phyloP scores from a whole-genome alignment of 2,329 filamentous ascomycete genomes.

The Escovopsis sp. region DNA sequence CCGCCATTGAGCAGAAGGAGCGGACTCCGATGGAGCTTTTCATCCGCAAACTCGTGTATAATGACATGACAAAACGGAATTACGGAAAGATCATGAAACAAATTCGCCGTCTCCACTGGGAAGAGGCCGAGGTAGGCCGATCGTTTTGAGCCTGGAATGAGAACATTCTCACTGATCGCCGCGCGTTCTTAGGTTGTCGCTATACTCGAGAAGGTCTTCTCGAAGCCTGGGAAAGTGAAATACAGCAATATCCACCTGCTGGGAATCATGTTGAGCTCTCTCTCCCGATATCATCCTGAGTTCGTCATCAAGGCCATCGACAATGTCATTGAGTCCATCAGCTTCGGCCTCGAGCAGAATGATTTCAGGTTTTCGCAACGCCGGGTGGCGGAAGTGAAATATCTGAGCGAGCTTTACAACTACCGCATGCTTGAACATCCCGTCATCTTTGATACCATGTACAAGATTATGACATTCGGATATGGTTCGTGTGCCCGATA shows the following conservation, averaged over 20 bases:
- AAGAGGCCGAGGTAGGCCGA: constrained; percentile 59
- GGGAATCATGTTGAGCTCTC: constrained; percentile 72
- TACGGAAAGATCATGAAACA: constrained; percentile 90
- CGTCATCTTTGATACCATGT: constrained; percentile 88
- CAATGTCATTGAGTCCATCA: constrained; percentile 76
- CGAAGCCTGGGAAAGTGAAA: constrained; percentile 92
- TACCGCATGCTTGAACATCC: constrained; percentile 94
- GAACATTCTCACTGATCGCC: constrained; percentile 1
- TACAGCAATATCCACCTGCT: constrained; percentile 93
- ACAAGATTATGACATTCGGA: constrained; percentile 86
- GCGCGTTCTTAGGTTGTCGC: constrained; percentile 41
- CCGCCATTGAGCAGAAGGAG: constrained; percentile 93
- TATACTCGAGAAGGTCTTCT: constrained; percentile 79
- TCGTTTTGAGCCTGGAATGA: not conserved
- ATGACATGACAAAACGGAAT: constrained; percentile 87
- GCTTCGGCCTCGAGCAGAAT: constrained; percentile 79
- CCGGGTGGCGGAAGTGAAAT: constrained; percentile 89
- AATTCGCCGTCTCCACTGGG: constrained; percentile 92
- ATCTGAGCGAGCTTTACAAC: constrained; percentile 90
- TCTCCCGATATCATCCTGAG: constrained; percentile 82
- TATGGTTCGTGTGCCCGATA: constrained; percentile 40
- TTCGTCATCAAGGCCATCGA: constrained; percentile 91
- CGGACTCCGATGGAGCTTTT: constrained; percentile 86
- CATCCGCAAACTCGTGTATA: constrained; percentile 80
- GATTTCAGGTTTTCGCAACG: constrained; percentile 97